A percentile compares a stretch with the other conserved stretches of the same genome.
Conservation (phyloP, 805 yeast genomes). For the Hanseniaspora pseudoguilliermondii region DNA sequence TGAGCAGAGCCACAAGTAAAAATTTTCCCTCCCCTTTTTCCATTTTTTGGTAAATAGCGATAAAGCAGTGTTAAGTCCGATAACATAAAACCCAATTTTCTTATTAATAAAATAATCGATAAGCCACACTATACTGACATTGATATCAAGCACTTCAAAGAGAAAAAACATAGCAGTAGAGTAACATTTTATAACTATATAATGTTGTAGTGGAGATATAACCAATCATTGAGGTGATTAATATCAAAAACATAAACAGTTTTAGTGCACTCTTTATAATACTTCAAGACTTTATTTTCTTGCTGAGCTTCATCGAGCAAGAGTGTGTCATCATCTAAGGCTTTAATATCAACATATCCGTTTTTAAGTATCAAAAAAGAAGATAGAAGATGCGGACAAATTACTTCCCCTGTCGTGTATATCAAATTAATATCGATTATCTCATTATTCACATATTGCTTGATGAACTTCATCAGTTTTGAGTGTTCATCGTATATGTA, state of each 20-base stretch:
- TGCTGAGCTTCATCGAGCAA: background rate
- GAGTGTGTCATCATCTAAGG: background rate
- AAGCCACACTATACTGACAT: no score
- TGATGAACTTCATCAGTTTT: background rate
- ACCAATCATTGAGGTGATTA: slow-evolving; percentile 27
- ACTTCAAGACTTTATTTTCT: slow-evolving; percentile 15
- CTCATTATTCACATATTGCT: background rate
- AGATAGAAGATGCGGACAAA: slow-evolving; percentile 27
- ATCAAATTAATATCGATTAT: background rate
- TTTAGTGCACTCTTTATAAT: slow-evolving; percentile 18
- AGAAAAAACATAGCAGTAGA: no score
- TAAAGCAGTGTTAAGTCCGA: background rate
- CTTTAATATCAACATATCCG: slow-evolving; percentile 5
- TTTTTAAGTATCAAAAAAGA: slow-evolving; percentile 13
- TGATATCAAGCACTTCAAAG: no score
- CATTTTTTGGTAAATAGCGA: no score
- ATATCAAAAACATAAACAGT: slow-evolving; percentile 21
- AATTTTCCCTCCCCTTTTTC: background rate
- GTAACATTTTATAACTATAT: background rate
- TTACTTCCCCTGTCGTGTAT: slow-evolving; percentile 16
- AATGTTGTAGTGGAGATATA: slow-evolving; percentile 26
- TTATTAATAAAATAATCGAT: no score
- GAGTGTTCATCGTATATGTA: background rate
- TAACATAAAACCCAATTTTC: no score
- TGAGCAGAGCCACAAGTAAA: background rate